phyloP scores from a whole-genome alignment of 2,329 filamentous ascomycete species.

The Aspergillus oerlinghausenensis region DNA sequence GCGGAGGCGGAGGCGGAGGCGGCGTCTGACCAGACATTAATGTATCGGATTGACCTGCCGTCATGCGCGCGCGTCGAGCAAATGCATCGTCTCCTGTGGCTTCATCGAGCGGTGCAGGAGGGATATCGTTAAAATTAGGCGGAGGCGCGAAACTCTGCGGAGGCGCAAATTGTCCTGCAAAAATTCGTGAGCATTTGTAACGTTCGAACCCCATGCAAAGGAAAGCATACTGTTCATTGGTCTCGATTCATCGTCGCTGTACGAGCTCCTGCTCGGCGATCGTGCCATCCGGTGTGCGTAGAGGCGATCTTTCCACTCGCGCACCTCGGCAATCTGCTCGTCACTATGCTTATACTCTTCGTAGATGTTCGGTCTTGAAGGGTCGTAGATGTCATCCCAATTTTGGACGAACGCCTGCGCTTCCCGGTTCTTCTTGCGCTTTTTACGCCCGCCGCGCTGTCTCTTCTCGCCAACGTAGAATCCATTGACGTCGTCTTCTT shows the following conservation, averaged over 20 bases:
- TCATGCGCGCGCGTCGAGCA: slow-evolving; percentile 57
- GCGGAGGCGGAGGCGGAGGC: slow-evolving; percentile 31
- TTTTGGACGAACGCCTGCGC: slow-evolving; percentile 57
- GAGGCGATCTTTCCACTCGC: slow-evolving; percentile 79
- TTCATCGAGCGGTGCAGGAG: slow-evolving; percentile 40
- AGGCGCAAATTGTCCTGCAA: slow-evolving; percentile 47
- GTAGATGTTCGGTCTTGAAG: slow-evolving; percentile 73
- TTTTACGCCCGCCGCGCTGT: slow-evolving; percentile 72
- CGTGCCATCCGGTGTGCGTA: slow-evolving; percentile 63
- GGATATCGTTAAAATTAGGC: slow-evolving; percentile 36
- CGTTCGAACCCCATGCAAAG: neutral
- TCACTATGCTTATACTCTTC: slow-evolving; percentile 81
- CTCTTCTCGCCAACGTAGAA: slow-evolving; percentile 64
- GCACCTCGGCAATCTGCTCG: slow-evolving; percentile 72
- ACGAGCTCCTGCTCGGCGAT: slow-evolving; percentile 41
- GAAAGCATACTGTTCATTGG: slow-evolving; percentile 44
- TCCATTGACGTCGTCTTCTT: slow-evolving; percentile 71
- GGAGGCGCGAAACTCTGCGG: slow-evolving; percentile 52
- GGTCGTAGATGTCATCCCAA: slow-evolving; percentile 91
- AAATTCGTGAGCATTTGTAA: slow-evolving; percentile 4
- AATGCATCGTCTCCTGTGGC: slow-evolving; percentile 67
- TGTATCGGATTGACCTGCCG: slow-evolving; percentile 28
- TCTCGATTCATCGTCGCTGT: slow-evolving; percentile 47
- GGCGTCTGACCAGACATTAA: slow-evolving; percentile 11
- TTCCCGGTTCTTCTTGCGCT: slow-evolving; percentile 68